Evolutionary conservation across 768 basidiomycete species (phyloP).

Genomic region (Pholiota molesta): DNA sequence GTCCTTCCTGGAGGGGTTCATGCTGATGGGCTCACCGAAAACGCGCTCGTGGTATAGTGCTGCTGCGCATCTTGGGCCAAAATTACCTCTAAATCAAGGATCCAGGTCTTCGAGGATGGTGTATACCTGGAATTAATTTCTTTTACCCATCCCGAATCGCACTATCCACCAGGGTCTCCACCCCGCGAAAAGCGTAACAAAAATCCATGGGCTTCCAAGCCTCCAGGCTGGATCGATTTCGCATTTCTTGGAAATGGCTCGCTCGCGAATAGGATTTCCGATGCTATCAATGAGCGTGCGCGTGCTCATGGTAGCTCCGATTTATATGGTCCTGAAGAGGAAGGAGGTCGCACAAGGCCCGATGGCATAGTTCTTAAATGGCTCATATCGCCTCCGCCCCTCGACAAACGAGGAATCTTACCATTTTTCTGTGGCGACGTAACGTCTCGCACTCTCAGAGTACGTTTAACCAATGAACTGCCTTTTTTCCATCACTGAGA

Average conservation of each 20-base stretch:
- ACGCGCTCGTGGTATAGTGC: constrained; percentile 59
- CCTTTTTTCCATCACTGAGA: not conserved
- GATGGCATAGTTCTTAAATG: constrained; percentile 63
- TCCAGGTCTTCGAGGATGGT: constrained; percentile 56
- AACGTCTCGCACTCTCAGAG: constrained; percentile 61
- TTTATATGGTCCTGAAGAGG: constrained; percentile 45
- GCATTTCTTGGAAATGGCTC: constrained; percentile 60
- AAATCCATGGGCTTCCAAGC: constrained; percentile 56
- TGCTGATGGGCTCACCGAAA: constrained; percentile 61
- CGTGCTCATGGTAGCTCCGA: constrained; percentile 37
- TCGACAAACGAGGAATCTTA: constrained; percentile 33
- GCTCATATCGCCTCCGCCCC: constrained; percentile 50
- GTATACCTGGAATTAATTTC: constrained; percentile 72
- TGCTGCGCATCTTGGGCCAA: not conserved
- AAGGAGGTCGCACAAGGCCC: constrained; percentile 56
- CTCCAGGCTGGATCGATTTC: constrained; percentile 70
- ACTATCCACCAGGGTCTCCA: constrained; percentile 56
- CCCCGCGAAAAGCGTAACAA: constrained; percentile 43
- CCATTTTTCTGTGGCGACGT: constrained; percentile 82
- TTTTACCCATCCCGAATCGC: constrained; percentile 56
- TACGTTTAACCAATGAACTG: constrained; percentile 30
- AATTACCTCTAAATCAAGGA: not conserved
- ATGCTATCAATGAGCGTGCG: constrained; percentile 57
- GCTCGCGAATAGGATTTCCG: constrained; percentile 42
- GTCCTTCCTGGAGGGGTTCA: constrained; percentile 72